Evolutionary conservation across 2,329 filamentous ascomycete genomes (phyloP).

Genomic region (Cryphonectria naterciae): DNA sequence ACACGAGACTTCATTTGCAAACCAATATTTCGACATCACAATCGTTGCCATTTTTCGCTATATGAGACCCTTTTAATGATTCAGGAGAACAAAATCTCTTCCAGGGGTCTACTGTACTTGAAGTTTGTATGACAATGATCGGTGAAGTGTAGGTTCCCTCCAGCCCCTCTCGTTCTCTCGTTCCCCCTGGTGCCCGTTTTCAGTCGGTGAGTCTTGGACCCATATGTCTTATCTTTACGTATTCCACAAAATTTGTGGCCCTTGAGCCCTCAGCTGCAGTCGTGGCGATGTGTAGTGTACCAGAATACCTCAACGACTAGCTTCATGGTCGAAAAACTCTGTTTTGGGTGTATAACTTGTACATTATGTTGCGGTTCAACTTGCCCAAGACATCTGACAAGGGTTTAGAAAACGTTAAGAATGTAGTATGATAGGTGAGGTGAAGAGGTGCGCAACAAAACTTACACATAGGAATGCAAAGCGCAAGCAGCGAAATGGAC

Average conservation of each 20-base stretch:
- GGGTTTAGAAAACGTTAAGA: background rate
- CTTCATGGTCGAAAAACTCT: conserved; percentile 12
- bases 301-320: background rate
- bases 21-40: background rate
- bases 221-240: background rate
- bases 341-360: conserved; percentile 15
- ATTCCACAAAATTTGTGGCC: background rate
- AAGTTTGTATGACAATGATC: background rate
- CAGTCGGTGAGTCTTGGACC: background rate
- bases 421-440: background rate
- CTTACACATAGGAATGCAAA: conserved; percentile 42
- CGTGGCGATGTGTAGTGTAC: background rate
- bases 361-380: conserved; percentile 22
- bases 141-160: background rate
- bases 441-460: conserved; percentile 9
- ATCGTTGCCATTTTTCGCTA: background rate
- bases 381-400: conserved; percentile 23
- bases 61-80: background rate
- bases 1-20: background rate
- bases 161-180: background rate
- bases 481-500: conserved; percentile 36
- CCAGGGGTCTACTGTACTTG: background rate
- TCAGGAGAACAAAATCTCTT: background rate
- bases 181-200: background rate
- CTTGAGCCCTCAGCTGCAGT: background rate